Conservation (phyloP, 2,329 filamentous ascomycete species). For the Fusarium hostae region DNA sequence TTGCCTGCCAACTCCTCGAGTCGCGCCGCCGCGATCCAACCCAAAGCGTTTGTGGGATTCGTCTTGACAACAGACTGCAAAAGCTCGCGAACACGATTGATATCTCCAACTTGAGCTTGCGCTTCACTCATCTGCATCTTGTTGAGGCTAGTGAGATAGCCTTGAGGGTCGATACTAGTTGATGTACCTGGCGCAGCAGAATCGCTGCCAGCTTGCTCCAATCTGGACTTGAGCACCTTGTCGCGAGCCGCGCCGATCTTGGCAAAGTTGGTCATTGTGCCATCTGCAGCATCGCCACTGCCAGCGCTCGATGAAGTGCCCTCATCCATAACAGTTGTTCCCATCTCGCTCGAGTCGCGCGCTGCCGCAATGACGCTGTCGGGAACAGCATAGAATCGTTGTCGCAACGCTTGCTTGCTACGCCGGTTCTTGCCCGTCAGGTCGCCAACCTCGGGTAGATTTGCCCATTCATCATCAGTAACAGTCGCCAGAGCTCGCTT, state of each 20-base stretch:
- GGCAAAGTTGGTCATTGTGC: conserved; percentile 97
- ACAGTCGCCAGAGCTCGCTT: conserved; percentile 90
- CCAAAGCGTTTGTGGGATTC: conserved; percentile 92
- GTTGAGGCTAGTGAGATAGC: conserved; percentile 91
- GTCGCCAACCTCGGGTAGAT: conserved; percentile 93
- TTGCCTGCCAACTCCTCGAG: conserved; percentile 94
- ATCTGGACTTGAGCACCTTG: conserved; percentile 92
- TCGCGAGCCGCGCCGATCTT: conserved; percentile 96
- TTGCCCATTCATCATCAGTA: conserved; percentile 96
- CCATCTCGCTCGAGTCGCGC: conserved; percentile 81
- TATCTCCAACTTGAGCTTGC: conserved; percentile 89
- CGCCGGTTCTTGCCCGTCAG: conserved; percentile 93
- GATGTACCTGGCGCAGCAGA: conserved; percentile 79
- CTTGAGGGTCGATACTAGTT: conserved; percentile 93
- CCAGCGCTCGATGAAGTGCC: conserved; percentile 57
- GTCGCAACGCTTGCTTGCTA: conserved; percentile 81
- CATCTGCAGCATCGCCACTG: conserved; percentile 68
- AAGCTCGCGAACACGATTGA: conserved; percentile 90
- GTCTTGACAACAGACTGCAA: conserved; percentile 98
- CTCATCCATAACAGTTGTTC: conserved; percentile 89
- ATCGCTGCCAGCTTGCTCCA: conserved; percentile 83
- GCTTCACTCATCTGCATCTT: conserved; percentile 82
- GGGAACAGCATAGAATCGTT: conserved; percentile 94
- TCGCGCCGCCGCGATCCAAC: conserved; percentile 94
- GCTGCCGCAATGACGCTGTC: conserved; percentile 94